phyloP scores from a whole-genome alignment of 23 red algal genomes.

The Gracilaria domingensis region DNA sequence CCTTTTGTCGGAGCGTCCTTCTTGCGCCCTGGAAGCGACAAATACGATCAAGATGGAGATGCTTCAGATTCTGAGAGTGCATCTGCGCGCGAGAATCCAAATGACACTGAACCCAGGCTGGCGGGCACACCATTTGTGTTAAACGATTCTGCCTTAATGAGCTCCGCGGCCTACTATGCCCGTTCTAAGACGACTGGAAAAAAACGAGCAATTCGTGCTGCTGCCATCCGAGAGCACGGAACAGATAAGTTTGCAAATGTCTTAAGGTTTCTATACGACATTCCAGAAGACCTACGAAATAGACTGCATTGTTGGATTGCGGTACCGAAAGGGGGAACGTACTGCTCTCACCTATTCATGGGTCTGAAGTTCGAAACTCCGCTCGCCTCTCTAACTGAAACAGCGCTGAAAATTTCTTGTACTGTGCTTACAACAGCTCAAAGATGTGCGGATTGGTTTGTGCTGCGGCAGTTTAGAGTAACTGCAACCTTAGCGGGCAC shows the following conservation, averaged over 20 bases:
- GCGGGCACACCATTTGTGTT: no score
- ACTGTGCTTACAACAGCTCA: slow-evolving; percentile 17
- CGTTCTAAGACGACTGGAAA: no score
- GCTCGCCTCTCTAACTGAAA: neutral
- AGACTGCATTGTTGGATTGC: neutral
- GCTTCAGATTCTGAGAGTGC: neutral
- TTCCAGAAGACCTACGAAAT: neutral
- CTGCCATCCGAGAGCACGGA: slow-evolving; percentile 27
- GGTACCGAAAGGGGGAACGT: slow-evolving; percentile 3
- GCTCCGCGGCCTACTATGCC: no score
- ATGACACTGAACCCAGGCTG: no score
- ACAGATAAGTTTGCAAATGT: slow-evolving; percentile 9
- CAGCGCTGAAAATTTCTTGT: neutral
- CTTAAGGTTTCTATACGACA: neutral
- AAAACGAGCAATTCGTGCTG: no score
- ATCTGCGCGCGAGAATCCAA: no score
- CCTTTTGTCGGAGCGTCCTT: slow-evolving; percentile 2
- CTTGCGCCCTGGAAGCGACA: neutral
- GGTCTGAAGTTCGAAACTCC: neutral
- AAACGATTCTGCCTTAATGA: no score
- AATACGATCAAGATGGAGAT: neutral
- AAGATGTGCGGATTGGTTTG: slow-evolving; percentile 52
- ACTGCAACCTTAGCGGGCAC: neutral
- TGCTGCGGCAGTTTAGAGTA: slow-evolving; percentile 46
- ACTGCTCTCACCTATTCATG: neutral